A percentile compares a stretch with the other conserved stretches of the same genome.
Evolutionary conservation across 441 rosid genomes (phyloP).

Genomic region (Eruca vesicaria): DNA sequence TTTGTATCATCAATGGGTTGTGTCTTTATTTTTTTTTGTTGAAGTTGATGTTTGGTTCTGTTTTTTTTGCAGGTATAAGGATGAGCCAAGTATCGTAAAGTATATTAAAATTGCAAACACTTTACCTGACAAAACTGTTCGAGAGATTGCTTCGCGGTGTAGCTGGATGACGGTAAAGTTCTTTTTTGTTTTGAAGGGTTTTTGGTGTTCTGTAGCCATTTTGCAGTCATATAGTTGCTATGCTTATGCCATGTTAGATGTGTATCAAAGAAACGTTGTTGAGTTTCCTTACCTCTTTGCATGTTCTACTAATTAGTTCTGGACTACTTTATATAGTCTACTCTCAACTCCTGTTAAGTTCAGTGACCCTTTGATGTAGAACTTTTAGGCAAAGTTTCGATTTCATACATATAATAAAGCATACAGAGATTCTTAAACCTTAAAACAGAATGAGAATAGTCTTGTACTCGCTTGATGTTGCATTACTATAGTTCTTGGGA

Average conservation of each 20-base stretch:
- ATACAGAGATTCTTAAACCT: background rate
- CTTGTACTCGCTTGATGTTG: background rate
- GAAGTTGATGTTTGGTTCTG: background rate
- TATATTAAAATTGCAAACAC: conserved; percentile 88
- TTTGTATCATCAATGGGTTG: background rate
- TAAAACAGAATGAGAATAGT: background rate
- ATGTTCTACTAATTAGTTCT: background rate
- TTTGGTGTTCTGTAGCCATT: background rate
- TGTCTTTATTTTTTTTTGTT: background rate
- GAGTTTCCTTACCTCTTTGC: background rate
- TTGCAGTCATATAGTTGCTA: conserved; percentile 12
- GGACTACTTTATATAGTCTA: background rate
- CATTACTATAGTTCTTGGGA: background rate
- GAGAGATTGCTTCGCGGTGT: conserved; percentile 99
- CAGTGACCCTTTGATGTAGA: background rate
- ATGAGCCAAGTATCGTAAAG: conserved; percentile 76
- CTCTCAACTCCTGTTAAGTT: background rate
- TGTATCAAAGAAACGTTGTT: background rate
- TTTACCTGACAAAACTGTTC: conserved; percentile 79
- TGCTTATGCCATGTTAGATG: background rate
- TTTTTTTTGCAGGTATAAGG: conserved; percentile 48
- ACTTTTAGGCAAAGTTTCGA: background rate
- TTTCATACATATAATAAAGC: background rate
- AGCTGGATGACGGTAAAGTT: conserved; percentile 79
- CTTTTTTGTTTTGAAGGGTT: background rate